Conservation (phyloP, 352 stramenopile species). For the Phytophthora colocasiae region DNA sequence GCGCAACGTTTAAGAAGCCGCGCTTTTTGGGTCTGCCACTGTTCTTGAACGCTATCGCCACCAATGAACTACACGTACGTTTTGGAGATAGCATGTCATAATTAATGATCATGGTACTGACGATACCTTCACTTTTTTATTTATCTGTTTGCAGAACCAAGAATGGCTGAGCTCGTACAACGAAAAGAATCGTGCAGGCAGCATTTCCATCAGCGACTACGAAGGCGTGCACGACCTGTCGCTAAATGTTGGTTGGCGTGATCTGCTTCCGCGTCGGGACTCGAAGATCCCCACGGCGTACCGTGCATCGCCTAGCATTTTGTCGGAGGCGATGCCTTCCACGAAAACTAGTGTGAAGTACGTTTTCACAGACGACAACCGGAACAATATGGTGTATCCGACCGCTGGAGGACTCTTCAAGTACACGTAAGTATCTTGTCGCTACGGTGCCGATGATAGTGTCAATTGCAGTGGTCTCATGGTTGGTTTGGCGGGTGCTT, state of each 20-base stretch:
- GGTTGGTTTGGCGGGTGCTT: constrained; percentile 1
- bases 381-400: constrained; percentile 89
- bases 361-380: constrained; percentile 91
- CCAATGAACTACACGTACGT: constrained; percentile 84
- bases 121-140: background rate
- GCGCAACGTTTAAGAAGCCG: constrained; percentile 86
- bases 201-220: constrained; percentile 89
- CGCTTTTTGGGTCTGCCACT: constrained; percentile 85
- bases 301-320: constrained; percentile 89
- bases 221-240: constrained; percentile 86
- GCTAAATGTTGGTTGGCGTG: constrained; percentile 86
- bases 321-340: constrained; percentile 90
- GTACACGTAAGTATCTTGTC: constrained; percentile 61
- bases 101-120: background rate
- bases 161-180: constrained; percentile 91
- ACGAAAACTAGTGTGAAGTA: constrained; percentile 94
- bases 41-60: constrained; percentile 76
- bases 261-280: constrained; percentile 87
- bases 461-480: constrained; percentile 9
- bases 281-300: constrained; percentile 89
- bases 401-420: constrained; percentile 91
- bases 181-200: constrained; percentile 85
- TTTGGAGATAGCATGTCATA: background rate
- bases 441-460: background rate
- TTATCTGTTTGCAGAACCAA: constrained; percentile 59